Evolutionary conservation across 495 filamentous ascomycete genomes (phyloP).

Genomic region (Lasiosphaeria miniovina): DNA sequence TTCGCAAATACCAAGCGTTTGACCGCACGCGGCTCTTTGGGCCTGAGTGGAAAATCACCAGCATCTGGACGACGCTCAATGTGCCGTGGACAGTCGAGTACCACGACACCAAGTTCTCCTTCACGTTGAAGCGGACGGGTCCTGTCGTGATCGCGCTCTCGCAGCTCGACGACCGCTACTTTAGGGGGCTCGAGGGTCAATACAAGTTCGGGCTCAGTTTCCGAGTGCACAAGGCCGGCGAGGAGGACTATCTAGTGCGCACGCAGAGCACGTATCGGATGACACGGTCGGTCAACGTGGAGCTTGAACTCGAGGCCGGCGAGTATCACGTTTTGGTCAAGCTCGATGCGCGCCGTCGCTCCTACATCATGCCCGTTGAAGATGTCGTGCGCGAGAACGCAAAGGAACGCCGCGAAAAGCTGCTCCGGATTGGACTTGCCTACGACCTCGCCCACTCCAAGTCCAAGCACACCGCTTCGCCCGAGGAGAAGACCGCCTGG

Average conservation of each 20-base stretch:
- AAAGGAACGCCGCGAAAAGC: conserved; percentile 67
- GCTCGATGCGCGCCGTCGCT: conserved; percentile 63
- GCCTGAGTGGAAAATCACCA: conserved; percentile 75
- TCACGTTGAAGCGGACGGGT: conserved; percentile 62
- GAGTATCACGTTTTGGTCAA: conserved; percentile 78
- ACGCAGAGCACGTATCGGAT: conserved; percentile 68
- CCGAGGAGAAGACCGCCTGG: conserved; percentile 57
- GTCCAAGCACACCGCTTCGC: conserved; percentile 61
- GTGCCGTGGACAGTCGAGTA: conserved; percentile 87
- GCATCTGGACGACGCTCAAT: conserved; percentile 79
- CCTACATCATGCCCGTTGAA: conserved; percentile 55
- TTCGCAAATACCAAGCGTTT: conserved; percentile 77
- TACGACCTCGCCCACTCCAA: conserved; percentile 86
- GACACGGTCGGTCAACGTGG: conserved; percentile 74
- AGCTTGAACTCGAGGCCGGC: conserved; percentile 77
- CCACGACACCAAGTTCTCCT: conserved; percentile 74
- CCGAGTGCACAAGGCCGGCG: conserved; percentile 73
- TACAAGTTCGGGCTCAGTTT: conserved; percentile 78
- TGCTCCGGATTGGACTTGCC: conserved; percentile 73
- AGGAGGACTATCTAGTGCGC: conserved; percentile 82
- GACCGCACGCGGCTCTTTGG: conserved; percentile 88
- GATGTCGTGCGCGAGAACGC: conserved; percentile 65
- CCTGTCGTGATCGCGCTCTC: conserved; percentile 77
- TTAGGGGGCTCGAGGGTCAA: conserved; percentile 75
- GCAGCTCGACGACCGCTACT: conserved; percentile 85